Percentiles rank a stretch among this genome's conserved stretches.
Conservation (phyloP, 2,329 filamentous ascomycete species). For the Fusarium longipes region DNA sequence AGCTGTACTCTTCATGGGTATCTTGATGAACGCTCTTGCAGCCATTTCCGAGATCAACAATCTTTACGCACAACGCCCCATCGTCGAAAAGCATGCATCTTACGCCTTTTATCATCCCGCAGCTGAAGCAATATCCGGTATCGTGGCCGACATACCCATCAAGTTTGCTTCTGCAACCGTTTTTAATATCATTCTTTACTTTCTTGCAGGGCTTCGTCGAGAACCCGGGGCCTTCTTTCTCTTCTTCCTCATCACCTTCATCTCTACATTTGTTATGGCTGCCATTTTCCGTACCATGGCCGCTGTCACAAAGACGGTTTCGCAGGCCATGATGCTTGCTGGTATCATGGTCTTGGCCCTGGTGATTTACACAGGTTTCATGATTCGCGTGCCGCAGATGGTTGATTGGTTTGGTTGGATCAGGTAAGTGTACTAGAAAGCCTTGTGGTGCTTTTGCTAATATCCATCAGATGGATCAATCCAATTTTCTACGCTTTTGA, state of each 20-base stretch:
- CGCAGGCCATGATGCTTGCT: constrained; percentile 65
- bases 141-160: constrained; percentile 67
- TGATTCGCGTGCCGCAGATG: constrained; percentile 50
- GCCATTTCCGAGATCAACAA: constrained; percentile 66
- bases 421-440: not conserved
- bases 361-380: constrained; percentile 45
- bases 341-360: constrained; percentile 69
- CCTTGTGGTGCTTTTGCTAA: accelerated
- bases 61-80: constrained; percentile 58
- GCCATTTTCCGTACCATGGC: constrained; percentile 81
- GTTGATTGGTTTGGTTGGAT: constrained; percentile 81
- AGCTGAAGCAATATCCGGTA: constrained; percentile 65
- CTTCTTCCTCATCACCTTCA: constrained; percentile 77
- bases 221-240: constrained; percentile 78
- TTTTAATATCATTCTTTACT: constrained; percentile 70
- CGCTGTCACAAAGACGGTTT: constrained; percentile 73
- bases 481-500: constrained; percentile 81
- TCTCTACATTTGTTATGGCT: constrained; percentile 77
- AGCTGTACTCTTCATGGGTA: constrained; percentile 68
- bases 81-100: constrained; percentile 61
- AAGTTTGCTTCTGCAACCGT: constrained; percentile 62
- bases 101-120: constrained; percentile 65
- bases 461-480: constrained; percentile 74
- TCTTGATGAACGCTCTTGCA: constrained; percentile 68
- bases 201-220: constrained; percentile 64